These are phyloP conservation scores for Arthroderma uncinatum DNA, from an alignment of 2,329 filamentous ascomycete species.

Conservation along the genomic window DNA sequence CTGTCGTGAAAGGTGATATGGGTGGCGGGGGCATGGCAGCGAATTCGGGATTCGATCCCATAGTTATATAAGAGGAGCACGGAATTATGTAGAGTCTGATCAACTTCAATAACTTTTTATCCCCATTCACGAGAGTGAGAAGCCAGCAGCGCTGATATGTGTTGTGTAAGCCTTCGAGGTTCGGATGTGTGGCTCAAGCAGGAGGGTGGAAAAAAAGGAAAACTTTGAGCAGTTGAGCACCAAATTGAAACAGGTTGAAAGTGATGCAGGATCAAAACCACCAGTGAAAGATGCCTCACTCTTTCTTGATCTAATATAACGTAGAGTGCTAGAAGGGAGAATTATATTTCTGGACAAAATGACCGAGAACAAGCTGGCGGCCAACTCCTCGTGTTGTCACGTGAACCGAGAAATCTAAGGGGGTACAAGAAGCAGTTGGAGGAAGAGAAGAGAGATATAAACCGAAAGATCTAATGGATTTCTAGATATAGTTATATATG, in stretches of 20 bases:
- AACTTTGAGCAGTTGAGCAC: neutral
- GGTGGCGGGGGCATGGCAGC: slow-evolving; percentile 3
- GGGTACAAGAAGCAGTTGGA: neutral
- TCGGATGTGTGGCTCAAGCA: neutral
- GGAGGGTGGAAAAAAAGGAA: neutral
- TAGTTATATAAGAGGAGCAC: neutral
- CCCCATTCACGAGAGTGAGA: neutral
- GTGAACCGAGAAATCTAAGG: slow-evolving; percentile 1
- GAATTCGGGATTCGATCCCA: neutral
- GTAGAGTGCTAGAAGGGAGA: neutral
- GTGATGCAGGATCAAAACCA: neutral
- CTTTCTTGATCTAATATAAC: neutral
- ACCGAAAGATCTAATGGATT: neutral
- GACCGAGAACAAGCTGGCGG: neutral
- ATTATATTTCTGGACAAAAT: neutral
- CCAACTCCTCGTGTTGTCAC: neutral
- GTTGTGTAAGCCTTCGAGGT: neutral
- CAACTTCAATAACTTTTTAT: neutral
- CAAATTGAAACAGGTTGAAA: too few species aligned
- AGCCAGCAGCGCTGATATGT: neutral
- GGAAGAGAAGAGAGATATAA: neutral
- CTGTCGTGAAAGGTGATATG: neutral
- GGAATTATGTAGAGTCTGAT: neutral
- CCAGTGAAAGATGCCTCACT: neutral
- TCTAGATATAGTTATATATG: neutral